phyloP scores from a whole-genome alignment of 768 basidiomycete genomes.

The Lyophyllum shimeji region DNA sequence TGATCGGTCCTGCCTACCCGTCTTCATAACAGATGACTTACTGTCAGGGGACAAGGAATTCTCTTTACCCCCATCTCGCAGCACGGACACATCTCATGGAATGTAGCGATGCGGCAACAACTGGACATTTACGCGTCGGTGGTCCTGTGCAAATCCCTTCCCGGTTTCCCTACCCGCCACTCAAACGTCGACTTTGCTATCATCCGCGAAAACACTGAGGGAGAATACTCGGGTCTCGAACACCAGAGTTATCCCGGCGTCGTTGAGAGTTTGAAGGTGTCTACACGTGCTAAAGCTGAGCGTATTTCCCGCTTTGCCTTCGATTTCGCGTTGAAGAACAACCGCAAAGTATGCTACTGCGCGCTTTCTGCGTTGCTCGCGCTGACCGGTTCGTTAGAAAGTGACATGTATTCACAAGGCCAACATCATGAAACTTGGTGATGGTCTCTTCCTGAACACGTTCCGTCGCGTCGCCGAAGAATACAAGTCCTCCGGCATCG shows the following conservation, averaged over 20 bases:
- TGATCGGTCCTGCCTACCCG: slow-evolving; percentile 27
- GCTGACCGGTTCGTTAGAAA: slow-evolving; percentile 57
- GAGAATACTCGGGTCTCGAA: slow-evolving; percentile 98
- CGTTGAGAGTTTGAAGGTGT: slow-evolving; percentile 97
- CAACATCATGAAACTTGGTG: slow-evolving; percentile 99
- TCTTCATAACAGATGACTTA: not conserved
- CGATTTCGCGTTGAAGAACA: slow-evolving; percentile 98
- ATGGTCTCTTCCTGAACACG: slow-evolving; percentile 97
- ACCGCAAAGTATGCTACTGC: slow-evolving; percentile 72
- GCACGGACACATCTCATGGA: slow-evolving; percentile 98
- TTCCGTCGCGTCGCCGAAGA: slow-evolving; percentile 97
- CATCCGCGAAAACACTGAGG: slow-evolving; percentile 99
- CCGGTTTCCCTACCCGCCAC: slow-evolving; percentile 95
- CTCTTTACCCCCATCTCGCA: slow-evolving; percentile 98
- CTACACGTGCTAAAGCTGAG: slow-evolving; percentile 92
- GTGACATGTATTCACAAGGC: slow-evolving; percentile 99
- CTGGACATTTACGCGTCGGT: slow-evolving; percentile 99
- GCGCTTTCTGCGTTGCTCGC: not conserved
- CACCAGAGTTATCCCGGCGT: slow-evolving; percentile 98
- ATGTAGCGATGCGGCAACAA: slow-evolving; percentile 99
- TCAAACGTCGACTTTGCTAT: slow-evolving; percentile 97
- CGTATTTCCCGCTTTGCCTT: slow-evolving; percentile 97
- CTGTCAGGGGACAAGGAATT: slow-evolving; percentile 61
- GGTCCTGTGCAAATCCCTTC: slow-evolving; percentile 96
- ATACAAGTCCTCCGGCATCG: slow-evolving; percentile 90